Percentiles rank a stretch among this genome's conserved stretches.
Conservation (phyloP, 768 basidiomycete species). For the Tricholoma saponaceum region DNA sequence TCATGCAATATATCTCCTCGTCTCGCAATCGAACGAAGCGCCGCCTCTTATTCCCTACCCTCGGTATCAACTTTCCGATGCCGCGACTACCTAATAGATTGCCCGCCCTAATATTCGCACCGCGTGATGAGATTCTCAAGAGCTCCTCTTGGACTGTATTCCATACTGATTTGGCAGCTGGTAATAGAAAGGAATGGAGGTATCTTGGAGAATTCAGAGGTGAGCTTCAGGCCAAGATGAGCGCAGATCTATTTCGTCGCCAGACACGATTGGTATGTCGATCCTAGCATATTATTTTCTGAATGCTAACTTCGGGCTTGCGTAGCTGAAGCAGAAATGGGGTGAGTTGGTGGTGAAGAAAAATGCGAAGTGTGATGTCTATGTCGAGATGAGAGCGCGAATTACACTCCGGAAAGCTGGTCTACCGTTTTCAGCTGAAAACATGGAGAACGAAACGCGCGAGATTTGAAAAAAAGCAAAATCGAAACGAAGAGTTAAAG, state of each 20-base stretch:
- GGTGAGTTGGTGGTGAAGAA: too few relatives aligned
- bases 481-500: too few relatives aligned
- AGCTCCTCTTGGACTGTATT: slow-evolving; percentile 21
- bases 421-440: too few relatives aligned
- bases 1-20: slow-evolving; percentile 10
- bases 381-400: too few relatives aligned
- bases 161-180: slow-evolving; percentile 2
- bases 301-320: neutral
- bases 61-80: slow-evolving; percentile 21
- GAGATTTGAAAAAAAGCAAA: too few relatives aligned
- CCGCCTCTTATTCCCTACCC: slow-evolving; percentile 18
- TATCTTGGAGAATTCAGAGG: slow-evolving; percentile 24
- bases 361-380: too few relatives aligned
- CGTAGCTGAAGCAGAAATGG: too few relatives aligned
- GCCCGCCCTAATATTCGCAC: slow-evolving; percentile 24
- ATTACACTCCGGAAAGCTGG: too few relatives aligned
- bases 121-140: slow-evolving; percentile 21
- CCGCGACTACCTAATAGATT: slow-evolving; percentile 22
- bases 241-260: slow-evolving; percentile 11
- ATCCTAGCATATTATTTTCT: neutral
- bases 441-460: too few relatives aligned
- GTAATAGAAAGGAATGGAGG: slow-evolving; percentile 14
- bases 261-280: slow-evolving; percentile 7
- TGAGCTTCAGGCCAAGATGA: slow-evolving; percentile 15
- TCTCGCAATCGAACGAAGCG: slow-evolving; percentile 6